These are phyloP conservation scores for Xylariaceae sp. DNA, from an alignment of 2,329 filamentous ascomycete genomes.

Conservation along the genomic window DNA sequence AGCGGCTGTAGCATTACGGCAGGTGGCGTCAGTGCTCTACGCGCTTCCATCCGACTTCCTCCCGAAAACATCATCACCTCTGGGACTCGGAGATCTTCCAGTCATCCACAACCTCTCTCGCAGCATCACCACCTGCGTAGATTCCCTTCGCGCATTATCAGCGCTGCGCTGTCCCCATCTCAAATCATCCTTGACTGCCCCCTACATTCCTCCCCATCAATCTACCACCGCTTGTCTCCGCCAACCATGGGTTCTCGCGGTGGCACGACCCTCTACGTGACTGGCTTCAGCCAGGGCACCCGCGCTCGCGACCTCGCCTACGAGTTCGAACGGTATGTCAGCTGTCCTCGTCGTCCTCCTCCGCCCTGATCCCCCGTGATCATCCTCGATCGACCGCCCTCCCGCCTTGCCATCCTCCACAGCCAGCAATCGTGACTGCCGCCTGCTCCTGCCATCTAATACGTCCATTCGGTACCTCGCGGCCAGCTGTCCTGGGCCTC, in stretches of 20 bases:
- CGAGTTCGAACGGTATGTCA: conserved; percentile 99
- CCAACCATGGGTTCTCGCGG: conserved; percentile 59
- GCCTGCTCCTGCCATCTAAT: conserved; percentile 31
- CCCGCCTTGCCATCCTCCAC: conserved; percentile 23
- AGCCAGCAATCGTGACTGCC: conserved; percentile 7
- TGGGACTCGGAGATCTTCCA: no score
- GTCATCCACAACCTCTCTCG: no score
- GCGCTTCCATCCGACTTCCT: no score
- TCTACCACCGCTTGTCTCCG: no score
- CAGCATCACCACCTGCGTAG: no score
- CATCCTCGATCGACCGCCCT: conserved; percentile 42
- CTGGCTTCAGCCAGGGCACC: conserved; percentile 97
- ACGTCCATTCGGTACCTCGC: conserved; percentile 32
- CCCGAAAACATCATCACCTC: no score
- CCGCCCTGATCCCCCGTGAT: conserved; percentile 40
- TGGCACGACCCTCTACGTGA: conserved; percentile 94
- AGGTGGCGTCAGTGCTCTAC: no score
- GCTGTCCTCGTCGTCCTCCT: conserved; percentile 35
- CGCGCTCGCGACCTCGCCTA: conserved; percentile 98
- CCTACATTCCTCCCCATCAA: no score
- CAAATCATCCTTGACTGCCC: no score
- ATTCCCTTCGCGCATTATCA: no score
- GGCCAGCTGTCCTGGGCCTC: conserved; percentile 29
- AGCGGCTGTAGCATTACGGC: no score
- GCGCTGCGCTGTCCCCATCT: no score